Evolutionary conservation across 495 filamentous ascomycete species (phyloP), one percentile per base, ranked within the genome.

Genomic region (Platismatia glauca): DNA sequence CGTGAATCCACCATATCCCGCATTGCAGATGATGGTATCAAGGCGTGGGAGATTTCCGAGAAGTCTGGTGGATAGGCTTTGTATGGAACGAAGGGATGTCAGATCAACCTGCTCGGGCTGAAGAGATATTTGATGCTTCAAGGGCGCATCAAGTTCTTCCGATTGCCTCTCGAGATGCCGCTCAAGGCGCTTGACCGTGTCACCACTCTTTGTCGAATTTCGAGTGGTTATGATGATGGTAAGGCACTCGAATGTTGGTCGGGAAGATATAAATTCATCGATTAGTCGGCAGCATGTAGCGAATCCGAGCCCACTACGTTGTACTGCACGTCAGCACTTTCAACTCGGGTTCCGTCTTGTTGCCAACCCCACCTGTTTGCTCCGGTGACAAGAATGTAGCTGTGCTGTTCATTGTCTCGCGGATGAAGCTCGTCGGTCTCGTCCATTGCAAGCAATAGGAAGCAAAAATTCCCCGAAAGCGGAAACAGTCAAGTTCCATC

Each of bases 241-340:
- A 34, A 82, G 79, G 67, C 82, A 83, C 59, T 86, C 77, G 34
- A 79, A 76, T 31, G 80, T 73, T 31, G 87, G 81, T 60, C 83
- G 84, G 15, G 82, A 82, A 57, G 72, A 73, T 61, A 95, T 82
- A 81, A 96, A 97, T 70, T 96, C 91, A 76, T 95, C 87, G 64
- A 93, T 91, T 22, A 97, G 81, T 62, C 95, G 91, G 64, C 85
- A 82, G 68, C 89, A 90, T 61, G 89, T 94, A 57, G 88, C 85
- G 67, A 90, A 90, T 44, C 94, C 94, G 61, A 98, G 86, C 55
- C 94, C 94, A 73, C 95, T 97, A 73, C 6, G 12, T 50, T 5
- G 48, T 52, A 22, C 50, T 58, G 11, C 44, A 20, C 29, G 38
- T 66, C 34, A 66, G 58, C 43, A 41, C 31, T 16, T 31, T 35